Percentiles rank a stretch among this genome's conserved stretches.
Conservation (phyloP, 2,329 filamentous ascomycete species). For the Fusarium papillatum region DNA sequence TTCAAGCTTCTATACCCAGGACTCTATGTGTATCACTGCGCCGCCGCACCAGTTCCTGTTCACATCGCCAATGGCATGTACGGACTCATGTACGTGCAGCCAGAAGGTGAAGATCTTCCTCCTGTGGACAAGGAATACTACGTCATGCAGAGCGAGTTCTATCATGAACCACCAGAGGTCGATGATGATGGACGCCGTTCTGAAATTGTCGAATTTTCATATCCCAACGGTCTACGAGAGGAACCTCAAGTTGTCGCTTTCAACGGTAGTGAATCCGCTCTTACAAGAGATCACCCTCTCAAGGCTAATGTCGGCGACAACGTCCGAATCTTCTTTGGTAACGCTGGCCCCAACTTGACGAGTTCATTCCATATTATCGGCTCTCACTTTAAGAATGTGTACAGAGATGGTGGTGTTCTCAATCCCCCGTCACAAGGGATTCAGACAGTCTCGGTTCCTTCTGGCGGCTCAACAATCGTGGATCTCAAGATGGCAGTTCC, state of each 20-base stretch:
- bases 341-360: slow-evolving; percentile 25
- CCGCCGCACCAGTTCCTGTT: slow-evolving; percentile 7
- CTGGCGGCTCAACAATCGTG: slow-evolving; percentile 23
- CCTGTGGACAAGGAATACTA: slow-evolving; percentile 28
- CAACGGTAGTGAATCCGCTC: slow-evolving; percentile 22
- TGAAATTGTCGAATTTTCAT: slow-evolving; percentile 25
- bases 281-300: slow-evolving; percentile 23
- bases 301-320: slow-evolving; percentile 20
- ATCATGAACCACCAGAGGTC: slow-evolving; percentile 25
- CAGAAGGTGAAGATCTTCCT: slow-evolving; percentile 11
- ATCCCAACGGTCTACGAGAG: slow-evolving; percentile 11
- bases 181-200: slow-evolving; percentile 24
- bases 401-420: slow-evolving; percentile 18
- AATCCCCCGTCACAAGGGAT: slow-evolving; percentile 12
- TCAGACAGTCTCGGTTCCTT: slow-evolving; percentile 21
- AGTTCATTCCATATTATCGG: slow-evolving; percentile 30
- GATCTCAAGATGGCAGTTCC: slow-evolving; percentile 28
- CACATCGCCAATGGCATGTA: slow-evolving; percentile 21
- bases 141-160: slow-evolving; percentile 34
- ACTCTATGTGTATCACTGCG: slow-evolving; percentile 22
- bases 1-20: slow-evolving; percentile 29
- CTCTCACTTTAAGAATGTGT: slow-evolving; percentile 23
- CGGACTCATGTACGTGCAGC: slow-evolving; percentile 26
- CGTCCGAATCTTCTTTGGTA: slow-evolving; percentile 25
- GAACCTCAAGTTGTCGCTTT: background rate